These are phyloP conservation scores for Thielaviopsis cerberus DNA, from an alignment of 2,329 filamentous ascomycete species.

Conservation along the genomic window DNA sequence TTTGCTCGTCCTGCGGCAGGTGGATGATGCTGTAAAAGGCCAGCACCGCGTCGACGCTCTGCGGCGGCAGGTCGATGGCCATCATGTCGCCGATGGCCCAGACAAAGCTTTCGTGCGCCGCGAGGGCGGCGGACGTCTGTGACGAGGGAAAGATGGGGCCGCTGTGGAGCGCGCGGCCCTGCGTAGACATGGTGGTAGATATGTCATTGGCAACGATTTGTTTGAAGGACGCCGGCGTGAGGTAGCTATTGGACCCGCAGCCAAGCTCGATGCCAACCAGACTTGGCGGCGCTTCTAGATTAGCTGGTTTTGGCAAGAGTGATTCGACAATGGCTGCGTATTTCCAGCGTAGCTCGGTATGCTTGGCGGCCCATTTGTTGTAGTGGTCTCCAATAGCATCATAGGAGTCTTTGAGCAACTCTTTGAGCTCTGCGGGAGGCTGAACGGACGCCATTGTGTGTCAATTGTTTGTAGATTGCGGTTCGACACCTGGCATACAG, in stretches of 20 bases:
- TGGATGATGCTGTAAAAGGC: constrained; percentile 38
- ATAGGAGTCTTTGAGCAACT: constrained; percentile 21
- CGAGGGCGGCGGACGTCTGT: background rate
- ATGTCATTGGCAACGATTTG: constrained; percentile 24
- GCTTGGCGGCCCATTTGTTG: constrained; percentile 22
- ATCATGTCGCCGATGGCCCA: constrained; percentile 24
- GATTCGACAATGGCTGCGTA: constrained; percentile 15
- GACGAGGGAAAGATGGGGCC: background rate
- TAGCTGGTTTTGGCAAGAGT: constrained; percentile 13
- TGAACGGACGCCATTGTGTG: background rate
- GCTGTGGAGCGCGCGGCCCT: background rate
- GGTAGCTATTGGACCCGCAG: constrained; percentile 22
- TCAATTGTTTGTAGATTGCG: background rate
- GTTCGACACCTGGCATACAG: background rate
- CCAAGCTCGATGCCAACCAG: constrained; percentile 23
- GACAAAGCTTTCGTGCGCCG: constrained; percentile 11
- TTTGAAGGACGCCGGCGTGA: constrained; percentile 11
- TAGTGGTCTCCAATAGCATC: constrained; percentile 23
- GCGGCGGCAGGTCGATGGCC: constrained; percentile 17
- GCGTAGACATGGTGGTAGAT: constrained; percentile 16
- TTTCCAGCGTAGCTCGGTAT: constrained; percentile 18
- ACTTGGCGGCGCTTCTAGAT: background rate
- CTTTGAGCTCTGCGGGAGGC: constrained; percentile 16
- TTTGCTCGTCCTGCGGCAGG: constrained; percentile 32
- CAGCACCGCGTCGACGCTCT: constrained; percentile 28